phyloP scores from a whole-genome alignment of 2,329 filamentous ascomycete genomes.

The Gnomoniopsis smithogilvyi region DNA sequence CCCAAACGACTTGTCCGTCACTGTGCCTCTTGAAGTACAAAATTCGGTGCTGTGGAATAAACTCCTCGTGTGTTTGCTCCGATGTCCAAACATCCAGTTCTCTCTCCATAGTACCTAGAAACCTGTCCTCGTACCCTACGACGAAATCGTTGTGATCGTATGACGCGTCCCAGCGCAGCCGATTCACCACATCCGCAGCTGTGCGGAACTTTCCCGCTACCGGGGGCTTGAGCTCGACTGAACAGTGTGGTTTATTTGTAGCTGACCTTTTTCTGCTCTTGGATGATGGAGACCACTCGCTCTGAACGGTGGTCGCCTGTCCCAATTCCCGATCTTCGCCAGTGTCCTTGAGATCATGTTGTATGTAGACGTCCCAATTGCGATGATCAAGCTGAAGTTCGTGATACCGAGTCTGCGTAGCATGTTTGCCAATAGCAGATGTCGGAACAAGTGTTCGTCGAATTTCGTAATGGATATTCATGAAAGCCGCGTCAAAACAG shows the following conservation, averaged over 20 bases:
- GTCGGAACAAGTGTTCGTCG: too few species aligned
- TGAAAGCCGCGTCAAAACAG: conserved; percentile 46
- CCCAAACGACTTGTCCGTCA: conserved; percentile 53
- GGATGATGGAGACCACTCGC: conserved; percentile 8
- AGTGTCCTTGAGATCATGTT: conserved; percentile 38
- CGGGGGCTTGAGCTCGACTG: conserved; percentile 22
- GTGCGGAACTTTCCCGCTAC: conserved; percentile 49
- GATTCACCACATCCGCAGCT: conserved; percentile 55
- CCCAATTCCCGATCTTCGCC: conserved; percentile 33
- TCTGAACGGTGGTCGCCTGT: not conserved
- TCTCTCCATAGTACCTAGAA: conserved; percentile 52
- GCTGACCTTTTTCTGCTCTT: conserved; percentile 18
- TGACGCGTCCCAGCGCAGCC: conserved; percentile 56
- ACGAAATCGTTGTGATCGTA: conserved; percentile 48
- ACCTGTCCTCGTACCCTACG: conserved; percentile 61
- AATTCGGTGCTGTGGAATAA: conserved; percentile 63
- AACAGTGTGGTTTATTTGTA: conserved; percentile 17
- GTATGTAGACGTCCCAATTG: conserved; percentile 46
- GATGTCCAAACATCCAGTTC: conserved; percentile 54
- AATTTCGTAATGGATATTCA: conserved; percentile 49
- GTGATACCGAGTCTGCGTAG: conserved; percentile 35
- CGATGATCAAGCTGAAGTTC: conserved; percentile 41
- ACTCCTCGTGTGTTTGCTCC: conserved; percentile 63
- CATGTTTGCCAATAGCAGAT: conserved; percentile 36
- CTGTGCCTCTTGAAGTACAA: conserved; percentile 56